Base-by-base conservation (phyloP, 306 rosid genomes). In the Boehmeria nivea region DNA sequence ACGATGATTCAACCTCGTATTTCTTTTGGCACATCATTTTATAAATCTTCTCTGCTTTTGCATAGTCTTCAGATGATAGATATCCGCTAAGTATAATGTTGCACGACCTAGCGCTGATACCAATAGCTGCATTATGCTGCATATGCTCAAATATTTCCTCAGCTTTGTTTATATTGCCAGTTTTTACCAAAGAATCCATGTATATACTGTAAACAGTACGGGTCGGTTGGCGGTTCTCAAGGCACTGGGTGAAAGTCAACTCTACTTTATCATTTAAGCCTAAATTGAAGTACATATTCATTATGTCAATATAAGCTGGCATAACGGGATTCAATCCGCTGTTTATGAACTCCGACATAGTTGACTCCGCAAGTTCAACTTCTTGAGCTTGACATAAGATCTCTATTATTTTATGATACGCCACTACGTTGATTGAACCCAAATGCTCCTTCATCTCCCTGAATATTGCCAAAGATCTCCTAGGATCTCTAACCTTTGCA, bases 181-280 rank as follows among this genome's bases (percentile, higher is more conserved):
- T 77, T 58, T 80, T 84, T 63, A 90, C 95, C 81, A 84, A 82
- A 57, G 94, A 84, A 71, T 87, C 80, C 82, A 90, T 68, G 78
- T 82, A 90, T 78, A 84, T 80, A 51, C 74, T 80, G 65, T 72
- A 87, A 62, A 82, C 49, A 6, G 82, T 78, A 71, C 78, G 67
- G 65, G 74, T 84, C n/a, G 91, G 94, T 60, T 73, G 76, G 36
- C 94, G 83, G 69, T 75, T 76, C 72, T 84, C 91, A 47, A 80
- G 82, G 83, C 87, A 90, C 61, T 76, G 79, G 51, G 72, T 74
- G 79, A 84, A 86, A 28, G 75, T 72, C 34, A 60, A 68, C 67
- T 87, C 89, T 72, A 87, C 70, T 65, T 80, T 87, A 39, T 78
- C 83, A 62, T 84, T 79, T 55, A 83, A 69, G 43, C 68, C 61